These are phyloP conservation scores for Globisporangium yorkense DNA, from an alignment of 352 stramenopile species.

Conservation along the genomic window DNA sequence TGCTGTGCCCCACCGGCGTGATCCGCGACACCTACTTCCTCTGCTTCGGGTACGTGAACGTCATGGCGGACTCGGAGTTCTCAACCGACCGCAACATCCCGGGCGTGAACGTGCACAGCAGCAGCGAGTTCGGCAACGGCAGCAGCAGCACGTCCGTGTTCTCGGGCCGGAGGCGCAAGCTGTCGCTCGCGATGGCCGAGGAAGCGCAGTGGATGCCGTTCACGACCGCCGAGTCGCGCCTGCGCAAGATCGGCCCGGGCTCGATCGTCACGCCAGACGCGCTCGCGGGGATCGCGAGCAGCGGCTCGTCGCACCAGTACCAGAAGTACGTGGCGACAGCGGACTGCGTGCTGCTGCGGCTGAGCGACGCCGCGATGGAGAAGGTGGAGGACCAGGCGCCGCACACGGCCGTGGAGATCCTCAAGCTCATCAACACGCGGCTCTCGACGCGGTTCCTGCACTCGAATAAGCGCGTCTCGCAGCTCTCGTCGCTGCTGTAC, in stretches of 20 bases:
- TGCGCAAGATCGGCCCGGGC: conserved; percentile 71
- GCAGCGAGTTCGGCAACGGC: not conserved
- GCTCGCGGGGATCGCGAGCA: conserved; percentile 4
- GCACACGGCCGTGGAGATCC: conserved; percentile 65
- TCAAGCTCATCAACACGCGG: conserved; percentile 63
- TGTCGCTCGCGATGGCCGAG: conserved; percentile 38
- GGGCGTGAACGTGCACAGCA: conserved; percentile 24
- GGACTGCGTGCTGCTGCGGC: conserved; percentile 55
- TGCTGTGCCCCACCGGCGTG: conserved; percentile 29
- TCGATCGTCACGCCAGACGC: conserved; percentile 67
- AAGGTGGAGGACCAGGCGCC: conserved; percentile 46
- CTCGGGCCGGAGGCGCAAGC: conserved; percentile 16
- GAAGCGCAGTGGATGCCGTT: conserved; percentile 62
- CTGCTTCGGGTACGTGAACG: conserved; percentile 68
- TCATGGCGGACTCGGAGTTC: conserved; percentile 65
- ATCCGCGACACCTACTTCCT: conserved; percentile 70
- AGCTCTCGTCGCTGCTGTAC: conserved; percentile 75
- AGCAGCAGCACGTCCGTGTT: not conserved
- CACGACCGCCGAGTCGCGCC: conserved; percentile 44
- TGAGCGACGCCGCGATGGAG: conserved; percentile 52
- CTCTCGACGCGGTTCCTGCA: conserved; percentile 57
- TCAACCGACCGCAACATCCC: conserved; percentile 49
- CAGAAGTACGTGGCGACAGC: conserved; percentile 64
- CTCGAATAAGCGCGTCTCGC: conserved; percentile 69
- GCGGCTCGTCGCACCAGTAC: conserved; percentile 18